A percentile compares a stretch with the other conserved stretches of the same genome.
phyloP scores from a whole-genome alignment of 2,329 filamentous ascomycete genomes.

The Sporothrix humicola region DNA sequence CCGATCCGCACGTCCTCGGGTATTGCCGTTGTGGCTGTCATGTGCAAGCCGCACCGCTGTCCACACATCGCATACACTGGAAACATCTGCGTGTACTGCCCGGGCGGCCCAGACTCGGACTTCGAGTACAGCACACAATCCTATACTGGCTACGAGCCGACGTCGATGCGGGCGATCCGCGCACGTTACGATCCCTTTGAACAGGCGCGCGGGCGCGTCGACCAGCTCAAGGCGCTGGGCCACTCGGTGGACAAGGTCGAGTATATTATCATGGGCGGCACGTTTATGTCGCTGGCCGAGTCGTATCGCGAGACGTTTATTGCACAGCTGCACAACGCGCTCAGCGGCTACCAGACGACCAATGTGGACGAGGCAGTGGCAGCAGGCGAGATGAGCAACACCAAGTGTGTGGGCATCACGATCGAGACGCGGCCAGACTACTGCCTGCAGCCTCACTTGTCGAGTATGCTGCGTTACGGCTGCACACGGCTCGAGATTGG shows the following conservation, averaged over 20 bases:
- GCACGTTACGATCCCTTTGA: constrained; percentile 98
- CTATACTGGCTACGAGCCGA: constrained; percentile 97
- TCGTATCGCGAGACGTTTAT: constrained; percentile 94
- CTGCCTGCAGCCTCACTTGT: constrained; percentile 92
- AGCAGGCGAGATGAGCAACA: constrained; percentile 91
- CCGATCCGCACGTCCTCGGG: constrained; percentile 78
- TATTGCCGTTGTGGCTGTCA: constrained; percentile 97
- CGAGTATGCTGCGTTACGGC: constrained; percentile 95
- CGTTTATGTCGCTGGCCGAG: constrained; percentile 94
- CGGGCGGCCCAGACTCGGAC: constrained; percentile 94
- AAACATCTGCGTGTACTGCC: constrained; percentile 99
- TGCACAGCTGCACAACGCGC: constrained; percentile 91
- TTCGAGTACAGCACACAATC: constrained; percentile 99
- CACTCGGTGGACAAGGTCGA: constrained; percentile 99
- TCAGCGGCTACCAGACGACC: constrained; percentile 92
- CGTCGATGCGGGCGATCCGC: constrained; percentile 96
- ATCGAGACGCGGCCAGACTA: constrained; percentile 98
- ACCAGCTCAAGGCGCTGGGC: constrained; percentile 93
- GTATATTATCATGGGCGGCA: constrained; percentile 99
- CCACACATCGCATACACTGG: constrained; percentile 98
- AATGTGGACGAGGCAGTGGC: constrained; percentile 95
- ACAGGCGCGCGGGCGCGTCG: constrained; percentile 91
- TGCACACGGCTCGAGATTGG: constrained; percentile 94
- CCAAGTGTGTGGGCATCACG: constrained; percentile 97
- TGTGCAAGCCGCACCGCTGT: constrained; percentile 98